Base-by-base conservation (phyloP, 2,329 filamentous ascomycete species). In the Orbilia oligospora region DNA sequence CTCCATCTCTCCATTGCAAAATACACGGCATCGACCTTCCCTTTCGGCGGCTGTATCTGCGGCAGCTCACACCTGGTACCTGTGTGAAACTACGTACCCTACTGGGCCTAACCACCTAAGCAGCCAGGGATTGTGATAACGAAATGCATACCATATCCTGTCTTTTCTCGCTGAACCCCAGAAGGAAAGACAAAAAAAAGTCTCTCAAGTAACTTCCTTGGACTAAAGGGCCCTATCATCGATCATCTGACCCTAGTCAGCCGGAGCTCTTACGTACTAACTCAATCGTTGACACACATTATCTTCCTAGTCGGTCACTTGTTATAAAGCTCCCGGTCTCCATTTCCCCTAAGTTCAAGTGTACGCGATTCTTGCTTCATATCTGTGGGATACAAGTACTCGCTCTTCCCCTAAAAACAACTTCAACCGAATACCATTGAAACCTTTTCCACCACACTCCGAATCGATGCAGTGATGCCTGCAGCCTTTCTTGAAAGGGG, bases 331-430 rank as follows among this genome's bases (percentile, higher is more conserved):
- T 66, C 70, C 70, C 63, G 61, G 70, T 22, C 56, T 61, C 61
- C 61, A 71, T 64, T 77, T 71, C 73, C 67, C 73, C 73, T 77
- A 71, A 77, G 67, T 71, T 77, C 67, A 77, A 24, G 58, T 71
- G 67, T 20, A 77, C 67, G 67, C 67, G 73, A 70, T 65, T 69
- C 56, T 76, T 76, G 71, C 73, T 68, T 71, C 67, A 71, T 77
- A 71, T 77, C 51, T 65, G 27, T 49, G 41, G 44, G 61, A 53
- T 56, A 61, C 58, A 55, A 64, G 30, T 51, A 46, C 44, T 53
- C 53, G 22, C 49, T 49, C n/a, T 71, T 66, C 66, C 72, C 55
- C 66, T 77, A 77, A 77, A 64, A 46, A 66, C 73, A 77, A 71
- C 67, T 77, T 77, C 73, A 67, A 77, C 73, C 73, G 73, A 77